A percentile compares a stretch with the other conserved stretches of the same genome.
Evolutionary conservation across 306 rosid genomes (phyloP).

Genomic region (Vigna reflexopilosa): DNA sequence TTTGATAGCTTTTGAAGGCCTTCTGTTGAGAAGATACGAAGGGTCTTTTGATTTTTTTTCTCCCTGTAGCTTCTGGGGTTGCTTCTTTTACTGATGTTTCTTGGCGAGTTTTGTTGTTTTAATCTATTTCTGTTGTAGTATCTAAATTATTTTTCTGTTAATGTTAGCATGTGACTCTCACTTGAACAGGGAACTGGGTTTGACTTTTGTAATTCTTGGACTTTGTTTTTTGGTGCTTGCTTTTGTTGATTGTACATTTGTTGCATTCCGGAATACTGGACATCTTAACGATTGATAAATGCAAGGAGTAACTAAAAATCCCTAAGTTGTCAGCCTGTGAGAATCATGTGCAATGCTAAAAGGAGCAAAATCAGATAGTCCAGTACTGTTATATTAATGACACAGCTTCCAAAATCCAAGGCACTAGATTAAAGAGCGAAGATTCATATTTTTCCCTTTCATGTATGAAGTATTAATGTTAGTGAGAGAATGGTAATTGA

Average conservation of each 20-base stretch:
- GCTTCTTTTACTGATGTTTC: neutral
- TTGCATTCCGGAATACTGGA: too few relatives aligned
- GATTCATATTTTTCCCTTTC: neutral
- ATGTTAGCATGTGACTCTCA: constrained; percentile 9
- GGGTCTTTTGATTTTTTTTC: constrained; percentile 1
- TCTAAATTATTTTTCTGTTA: constrained; percentile 26
- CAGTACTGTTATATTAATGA: neutral
- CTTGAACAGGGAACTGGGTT: neutral
- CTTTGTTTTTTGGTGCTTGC: neutral
- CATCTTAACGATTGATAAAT: neutral
- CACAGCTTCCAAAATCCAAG: constrained; percentile 4
- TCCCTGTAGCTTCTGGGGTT: neutral
- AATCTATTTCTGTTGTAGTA: constrained; percentile 4
- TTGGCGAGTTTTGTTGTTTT: neutral
- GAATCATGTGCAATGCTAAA: neutral
- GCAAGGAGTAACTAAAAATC: neutral
- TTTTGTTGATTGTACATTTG: neutral
- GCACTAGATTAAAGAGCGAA: neutral
- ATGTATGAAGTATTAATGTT: constrained; percentile 1
- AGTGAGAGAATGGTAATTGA: neutral
- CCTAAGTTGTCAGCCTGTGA: neutral
- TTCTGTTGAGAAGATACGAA: neutral
- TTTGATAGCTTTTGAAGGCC: constrained; percentile 19
- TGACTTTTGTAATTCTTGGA: neutral
- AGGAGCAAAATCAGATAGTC: neutral